phyloP scores from a whole-genome alignment of 768 basidiomycete species.

The Trametes gibbosa region DNA sequence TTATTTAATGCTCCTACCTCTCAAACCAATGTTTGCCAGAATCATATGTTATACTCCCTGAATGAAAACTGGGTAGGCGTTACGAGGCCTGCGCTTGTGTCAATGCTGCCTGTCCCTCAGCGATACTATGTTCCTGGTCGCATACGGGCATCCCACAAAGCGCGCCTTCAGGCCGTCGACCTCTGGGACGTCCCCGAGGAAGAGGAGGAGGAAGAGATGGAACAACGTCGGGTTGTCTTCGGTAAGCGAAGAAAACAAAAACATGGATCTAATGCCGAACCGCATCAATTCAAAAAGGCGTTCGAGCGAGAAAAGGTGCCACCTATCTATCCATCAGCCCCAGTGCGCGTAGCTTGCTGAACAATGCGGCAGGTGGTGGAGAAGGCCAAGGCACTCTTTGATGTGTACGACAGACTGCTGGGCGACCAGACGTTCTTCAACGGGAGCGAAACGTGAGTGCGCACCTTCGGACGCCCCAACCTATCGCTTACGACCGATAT shows the following conservation, averaged over 20 bases:
- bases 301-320: conserved; percentile 69
- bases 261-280: conserved; percentile 28
- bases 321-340: neutral
- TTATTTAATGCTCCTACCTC: neutral
- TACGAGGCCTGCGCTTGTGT: conserved; percentile 52
- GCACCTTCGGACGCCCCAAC: conserved; percentile 32
- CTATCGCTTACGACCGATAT: neutral
- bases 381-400: conserved; percentile 55
- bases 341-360: neutral
- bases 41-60: conserved; percentile 60
- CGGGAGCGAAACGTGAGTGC: conserved; percentile 30
- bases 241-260: conserved; percentile 30
- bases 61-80: conserved; percentile 60
- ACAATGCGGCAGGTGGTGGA: conserved; percentile 49
- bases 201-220: conserved; percentile 41
- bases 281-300: conserved; percentile 44
- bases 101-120: conserved; percentile 62
- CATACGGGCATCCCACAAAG: conserved; percentile 53
- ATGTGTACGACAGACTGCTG: conserved; percentile 57
- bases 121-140: conserved; percentile 70
- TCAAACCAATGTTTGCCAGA: conserved; percentile 38
- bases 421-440: conserved; percentile 45
- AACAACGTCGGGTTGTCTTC: conserved; percentile 37
- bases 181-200: conserved; percentile 51
- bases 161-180: conserved; percentile 60